Evolutionary conservation across 345 rosid genomes (phyloP), one percentile per base, ranked within the genome.

Genomic region (Arabis hirsuta): DNA sequence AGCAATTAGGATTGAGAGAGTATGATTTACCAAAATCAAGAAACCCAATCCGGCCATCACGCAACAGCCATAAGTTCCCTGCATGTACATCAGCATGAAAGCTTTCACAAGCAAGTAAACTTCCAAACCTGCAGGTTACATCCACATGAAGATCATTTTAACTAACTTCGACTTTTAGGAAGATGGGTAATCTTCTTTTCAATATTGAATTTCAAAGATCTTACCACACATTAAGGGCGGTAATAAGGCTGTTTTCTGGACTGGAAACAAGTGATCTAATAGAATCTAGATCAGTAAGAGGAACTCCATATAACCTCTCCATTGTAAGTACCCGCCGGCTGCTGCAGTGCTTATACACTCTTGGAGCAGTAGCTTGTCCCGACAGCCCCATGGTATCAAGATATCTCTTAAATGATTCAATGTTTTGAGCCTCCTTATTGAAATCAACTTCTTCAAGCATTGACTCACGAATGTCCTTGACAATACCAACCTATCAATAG

Each of bases 41-140:
- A 85, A 87, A 94, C 31, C 98, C 97, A 71, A 91, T 91, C 47
- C 95, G 96, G 56, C 98, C 98, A 86, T 94, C 97, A 58, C 89
- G 90, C 78, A 94, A 80, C 67, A 88, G 53, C 98, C 97, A 91
- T 72, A 91, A 82, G 83, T 94, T 94, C 67, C 98, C 97, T 1
- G 97, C 98, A 77, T 94, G 98, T 24, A 94, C 98, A 89, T 94
- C 98, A 72, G 98, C 98, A 79, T 91, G 98, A 84, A 94, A 94
- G 73, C 79, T 84, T 79, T 91, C 97, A 78, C 98, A 91, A 44
- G 93, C 96, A 62, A 94, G 93, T 77, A 94, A 79, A 72, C 98
- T 94, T 55, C 98, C 98, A 85, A 94, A 94, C 96, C 98, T 92
- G 82, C 48, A 80, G 36, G 55, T 41, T 38, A 56, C 54, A 62